A percentile compares a stretch with the other conserved stretches of the same genome.
Evolutionary conservation across 1,284 basidiomycete species (phyloP).

Genomic region (Tylopilus sp.): DNA sequence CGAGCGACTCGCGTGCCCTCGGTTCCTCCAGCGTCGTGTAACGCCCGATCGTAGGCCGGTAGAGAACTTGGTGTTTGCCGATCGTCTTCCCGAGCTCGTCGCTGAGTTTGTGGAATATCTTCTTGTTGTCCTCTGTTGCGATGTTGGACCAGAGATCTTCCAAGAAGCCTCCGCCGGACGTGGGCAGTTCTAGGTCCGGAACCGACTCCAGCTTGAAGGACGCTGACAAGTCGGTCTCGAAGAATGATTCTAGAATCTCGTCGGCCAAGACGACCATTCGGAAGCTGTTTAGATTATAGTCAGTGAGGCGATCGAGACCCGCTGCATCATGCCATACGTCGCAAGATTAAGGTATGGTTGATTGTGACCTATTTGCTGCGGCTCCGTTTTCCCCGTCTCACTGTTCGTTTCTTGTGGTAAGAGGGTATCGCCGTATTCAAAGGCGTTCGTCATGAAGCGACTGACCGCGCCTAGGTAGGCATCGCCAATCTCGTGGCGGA

Average conservation of each 20-base stretch:
- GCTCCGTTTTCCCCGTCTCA: conserved; percentile 43
- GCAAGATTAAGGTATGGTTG: conserved; percentile 85
- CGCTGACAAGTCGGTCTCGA: conserved; percentile 82
- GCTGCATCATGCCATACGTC: conserved; percentile 48
- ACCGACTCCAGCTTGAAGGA: conserved; percentile 83
- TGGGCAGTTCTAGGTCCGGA: conserved; percentile 60
- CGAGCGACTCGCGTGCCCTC: conserved; percentile 81
- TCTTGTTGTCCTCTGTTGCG: conserved; percentile 84
- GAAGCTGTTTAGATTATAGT: conserved; percentile 55
- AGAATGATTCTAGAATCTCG: conserved; percentile 92
- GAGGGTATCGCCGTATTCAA: conserved; percentile 90
- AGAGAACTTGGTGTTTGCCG: conserved; percentile 82
- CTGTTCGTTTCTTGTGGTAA: conserved; percentile 48
- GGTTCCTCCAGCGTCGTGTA: conserved; percentile 81
- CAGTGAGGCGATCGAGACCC: conserved; percentile 6
- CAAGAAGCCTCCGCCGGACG: conserved; percentile 60
- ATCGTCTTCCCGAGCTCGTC: conserved; percentile 93
- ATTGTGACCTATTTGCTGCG: conserved; percentile 58
- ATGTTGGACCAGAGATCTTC: conserved; percentile 87
- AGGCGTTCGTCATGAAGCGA: conserved; percentile 95
- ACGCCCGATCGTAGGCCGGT: conserved; percentile 82
- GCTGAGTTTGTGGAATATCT: conserved; percentile 81
- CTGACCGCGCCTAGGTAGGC: conserved; percentile 94
- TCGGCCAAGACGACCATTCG: conserved; percentile 96
- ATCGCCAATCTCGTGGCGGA: conserved; percentile 96